Percentiles rank a stretch among this genome's conserved stretches.
These are phyloP conservation scores for Annulohypoxylon moriforme DNA, from an alignment of 495 filamentous ascomycete genomes.

Conservation along the genomic window DNA sequence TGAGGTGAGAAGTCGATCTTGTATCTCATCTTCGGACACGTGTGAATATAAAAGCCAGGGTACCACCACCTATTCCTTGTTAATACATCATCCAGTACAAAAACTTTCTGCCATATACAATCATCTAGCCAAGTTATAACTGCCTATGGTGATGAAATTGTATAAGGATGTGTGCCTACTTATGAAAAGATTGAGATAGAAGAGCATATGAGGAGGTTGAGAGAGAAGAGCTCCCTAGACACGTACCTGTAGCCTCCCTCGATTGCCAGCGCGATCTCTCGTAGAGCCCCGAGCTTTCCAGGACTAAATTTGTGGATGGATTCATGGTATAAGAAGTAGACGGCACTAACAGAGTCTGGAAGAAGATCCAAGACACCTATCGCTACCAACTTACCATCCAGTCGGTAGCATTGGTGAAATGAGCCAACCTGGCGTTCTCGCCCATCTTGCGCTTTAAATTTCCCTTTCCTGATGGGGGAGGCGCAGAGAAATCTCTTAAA, in stretches of 20 bases:
- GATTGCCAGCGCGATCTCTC: conserved; percentile 81
- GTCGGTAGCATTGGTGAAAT: conserved; percentile 94
- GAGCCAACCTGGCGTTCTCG: conserved; percentile 76
- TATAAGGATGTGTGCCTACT: not conserved
- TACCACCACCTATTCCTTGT: conserved; percentile 58
- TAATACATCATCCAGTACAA: not conserved
- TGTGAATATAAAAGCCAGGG: conserved; percentile 64
- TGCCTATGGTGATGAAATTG: not conserved
- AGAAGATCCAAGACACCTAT: conserved; percentile 90
- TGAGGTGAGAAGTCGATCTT: conserved; percentile 89
- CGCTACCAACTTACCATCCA: conserved; percentile 89
- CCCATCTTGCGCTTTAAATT: conserved; percentile 56
- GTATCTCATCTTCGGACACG: conserved; percentile 71
- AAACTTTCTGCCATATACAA: not conserved
- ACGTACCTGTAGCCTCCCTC: conserved; percentile 73
- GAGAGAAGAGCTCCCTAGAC: not conserved
- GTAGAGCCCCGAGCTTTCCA: conserved; percentile 87
- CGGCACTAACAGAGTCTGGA: conserved; percentile 87
- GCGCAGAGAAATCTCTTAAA: conserved; percentile 88
- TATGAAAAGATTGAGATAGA: not conserved
- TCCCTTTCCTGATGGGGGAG: conserved; percentile 74
- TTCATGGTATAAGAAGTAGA: conserved; percentile 94
- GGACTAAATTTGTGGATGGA: conserved; percentile 82
- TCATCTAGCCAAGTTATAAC: not conserved
- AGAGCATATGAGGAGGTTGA: not conserved